Evolutionary conservation across 179 eudicot genomes (phyloP).

Genomic region (Heliamphora pulchella): DNA sequence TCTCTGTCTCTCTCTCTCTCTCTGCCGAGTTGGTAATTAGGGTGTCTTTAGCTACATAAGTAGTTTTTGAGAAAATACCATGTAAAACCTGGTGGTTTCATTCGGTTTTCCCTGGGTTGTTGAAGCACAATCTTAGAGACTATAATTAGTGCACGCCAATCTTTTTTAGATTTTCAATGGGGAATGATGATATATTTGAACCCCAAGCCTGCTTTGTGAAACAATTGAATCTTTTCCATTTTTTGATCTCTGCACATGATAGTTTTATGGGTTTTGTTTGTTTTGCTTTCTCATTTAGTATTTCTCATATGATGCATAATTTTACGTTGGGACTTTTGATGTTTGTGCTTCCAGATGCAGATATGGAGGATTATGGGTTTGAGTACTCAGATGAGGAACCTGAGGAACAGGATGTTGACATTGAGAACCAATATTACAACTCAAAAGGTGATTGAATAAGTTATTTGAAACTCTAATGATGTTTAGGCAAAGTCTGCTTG

Average conservation of each 20-base stretch:
- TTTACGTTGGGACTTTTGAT: not conserved
- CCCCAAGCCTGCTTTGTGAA: not conserved
- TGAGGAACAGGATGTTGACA: slow-evolving; percentile 91
- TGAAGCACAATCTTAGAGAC: not conserved
- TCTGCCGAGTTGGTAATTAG: not conserved
- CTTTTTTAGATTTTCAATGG: too few relatives aligned
- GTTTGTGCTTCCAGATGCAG: slow-evolving; percentile 53
- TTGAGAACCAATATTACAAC: slow-evolving; percentile 93
- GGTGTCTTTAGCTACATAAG: not conserved
- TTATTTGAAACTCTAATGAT: not conserved
- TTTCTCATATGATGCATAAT: not conserved
- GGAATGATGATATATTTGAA: not conserved
- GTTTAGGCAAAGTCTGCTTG: not conserved
- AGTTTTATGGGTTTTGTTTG: not conserved
- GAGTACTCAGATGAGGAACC: slow-evolving; percentile 94
- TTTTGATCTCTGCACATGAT: not conserved
- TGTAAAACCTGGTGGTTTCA: not conserved
- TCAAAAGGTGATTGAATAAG: slow-evolving; percentile 60
- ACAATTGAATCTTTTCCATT: not conserved
- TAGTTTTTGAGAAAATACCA: not conserved
- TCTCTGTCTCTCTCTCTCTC: not conserved
- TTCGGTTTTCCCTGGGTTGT: not conserved
- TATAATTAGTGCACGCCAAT: too few relatives aligned
- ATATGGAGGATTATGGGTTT: slow-evolving; percentile 97
- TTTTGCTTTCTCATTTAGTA: not conserved